Evolutionary conservation across 2,329 filamentous ascomycete species (phyloP), one percentile per base, ranked within the genome.

Genomic region (Penicillium sp.): DNA sequence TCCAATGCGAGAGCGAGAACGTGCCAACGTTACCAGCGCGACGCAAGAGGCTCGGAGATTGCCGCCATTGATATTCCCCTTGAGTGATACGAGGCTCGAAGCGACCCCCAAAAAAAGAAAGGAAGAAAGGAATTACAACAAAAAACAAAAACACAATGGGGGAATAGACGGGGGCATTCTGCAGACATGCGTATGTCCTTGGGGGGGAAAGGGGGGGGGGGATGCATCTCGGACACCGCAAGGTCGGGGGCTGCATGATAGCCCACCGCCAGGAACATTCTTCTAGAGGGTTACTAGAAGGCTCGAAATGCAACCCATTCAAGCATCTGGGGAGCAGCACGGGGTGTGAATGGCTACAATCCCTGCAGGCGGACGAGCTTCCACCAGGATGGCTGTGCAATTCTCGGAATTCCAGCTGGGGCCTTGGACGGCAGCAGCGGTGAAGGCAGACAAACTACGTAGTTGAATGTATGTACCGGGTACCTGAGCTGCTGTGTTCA

Each of bases 211-310:
- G n/a, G n/a, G n/a, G 46, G 41, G 35, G 36, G 36, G 36, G 14
- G 16, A 13, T 45, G 40, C 32, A 29, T 29, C 39, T 48, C 42
- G 34, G 54, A 57, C 42, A 41, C 44, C 43, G 32, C 44, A 49
- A 47, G 42, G 40, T n/a, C 43, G 30, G 55, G 53, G 52, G 48
- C 50, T 51, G 58, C 58, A 55, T 50, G 23, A 35, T 35, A 42
- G 58, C 53, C 58, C 61, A 64, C 62, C 62, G 62, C 62, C 56
- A 61, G 61, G 58, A 55, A 62, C 58, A 53, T 63, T 57, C 61
- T 70, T 69, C 66, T 63, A 69, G 65, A 67, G 59, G 58, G 61
- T 66, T 58, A 61, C 58, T 63, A 62, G 63, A 67, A 68, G 57
- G 55, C 57, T 66, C 52, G 26, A 50, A 54, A 52, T 56, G 47